Evolutionary conservation across 352 stramenopile genomes (phyloP).

Genomic region (Globisporangium okanoganense): DNA sequence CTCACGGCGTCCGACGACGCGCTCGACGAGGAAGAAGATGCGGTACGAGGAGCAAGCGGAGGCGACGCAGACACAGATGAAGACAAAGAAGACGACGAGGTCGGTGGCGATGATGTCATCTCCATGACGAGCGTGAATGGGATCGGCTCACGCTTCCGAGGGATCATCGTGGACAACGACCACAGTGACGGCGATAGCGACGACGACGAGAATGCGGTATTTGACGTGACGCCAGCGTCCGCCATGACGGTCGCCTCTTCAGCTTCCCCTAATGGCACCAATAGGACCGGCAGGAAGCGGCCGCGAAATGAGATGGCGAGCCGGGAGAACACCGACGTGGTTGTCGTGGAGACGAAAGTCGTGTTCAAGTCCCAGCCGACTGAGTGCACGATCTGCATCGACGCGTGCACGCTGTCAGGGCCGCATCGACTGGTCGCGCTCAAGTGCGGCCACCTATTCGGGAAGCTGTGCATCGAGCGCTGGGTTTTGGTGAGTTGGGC

Average conservation of each 20-base stretch:
- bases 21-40: constrained; percentile 4
- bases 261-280: background rate
- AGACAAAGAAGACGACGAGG: constrained; percentile 6
- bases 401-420: constrained; percentile 52
- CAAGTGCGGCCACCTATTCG: constrained; percentile 74
- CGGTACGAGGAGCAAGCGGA: background rate
- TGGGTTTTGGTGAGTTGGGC: constrained; percentile 44
- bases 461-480: constrained; percentile 69
- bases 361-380: constrained; percentile 47
- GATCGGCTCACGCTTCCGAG: background rate
- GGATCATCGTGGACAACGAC: constrained; percentile 14
- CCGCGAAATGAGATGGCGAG: constrained; percentile 11
- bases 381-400: constrained; percentile 76
- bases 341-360: constrained; percentile 15
- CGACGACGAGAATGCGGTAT: constrained; percentile 1
- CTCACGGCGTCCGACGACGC: constrained; percentile 6
- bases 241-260: background rate
- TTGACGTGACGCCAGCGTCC: background rate
- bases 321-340: background rate
- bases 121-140: background rate
- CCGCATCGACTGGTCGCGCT: constrained; percentile 70
- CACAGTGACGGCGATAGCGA: background rate
- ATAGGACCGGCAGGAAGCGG: constrained; percentile 3
- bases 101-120: background rate
- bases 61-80: constrained; percentile 1